phyloP scores from a whole-genome alignment of 768 basidiomycete species.

The Russula sp. region DNA sequence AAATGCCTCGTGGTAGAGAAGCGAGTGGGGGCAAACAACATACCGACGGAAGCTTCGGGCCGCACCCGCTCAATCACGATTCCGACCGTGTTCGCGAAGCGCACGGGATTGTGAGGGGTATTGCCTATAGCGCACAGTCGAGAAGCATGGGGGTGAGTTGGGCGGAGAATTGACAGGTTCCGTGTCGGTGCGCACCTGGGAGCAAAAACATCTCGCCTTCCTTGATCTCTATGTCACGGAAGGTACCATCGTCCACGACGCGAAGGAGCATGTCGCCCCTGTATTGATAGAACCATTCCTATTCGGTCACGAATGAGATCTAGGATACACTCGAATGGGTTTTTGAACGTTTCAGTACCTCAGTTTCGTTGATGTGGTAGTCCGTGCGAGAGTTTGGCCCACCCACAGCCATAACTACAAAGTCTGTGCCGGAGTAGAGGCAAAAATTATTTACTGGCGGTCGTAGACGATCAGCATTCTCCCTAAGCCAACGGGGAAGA shows the following conservation, averaged over 20 bases:
- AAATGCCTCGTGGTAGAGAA: too few relatives aligned
- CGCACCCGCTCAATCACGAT: slow-evolving; percentile 85
- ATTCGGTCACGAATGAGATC: neutral
- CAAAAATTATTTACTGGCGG: slow-evolving; percentile 95
- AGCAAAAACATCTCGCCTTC: slow-evolving; percentile 97
- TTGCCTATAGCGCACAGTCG: slow-evolving; percentile 51
- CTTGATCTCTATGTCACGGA: slow-evolving; percentile 81
- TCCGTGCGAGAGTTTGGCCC: slow-evolving; percentile 94
- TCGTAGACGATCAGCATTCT: slow-evolving; percentile 73
- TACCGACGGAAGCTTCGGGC: slow-evolving; percentile 70
- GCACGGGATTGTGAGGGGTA: slow-evolving; percentile 93
- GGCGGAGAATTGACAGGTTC: neutral
- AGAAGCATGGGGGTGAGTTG: neutral
- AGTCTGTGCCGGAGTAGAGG: slow-evolving; percentile 76
- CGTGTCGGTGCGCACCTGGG: slow-evolving; percentile 45
- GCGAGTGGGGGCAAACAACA: slow-evolving; percentile 27
- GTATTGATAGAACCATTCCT: slow-evolving; percentile 99
- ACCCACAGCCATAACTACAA: slow-evolving; percentile 92
- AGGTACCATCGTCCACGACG: slow-evolving; percentile 72
- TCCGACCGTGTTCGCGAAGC: slow-evolving; percentile 86
- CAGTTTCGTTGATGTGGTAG: slow-evolving; percentile 94
- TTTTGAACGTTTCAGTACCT: slow-evolving; percentile 41
- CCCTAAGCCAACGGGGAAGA: slow-evolving; percentile 80
- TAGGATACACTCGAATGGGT: neutral
- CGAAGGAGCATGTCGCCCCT: slow-evolving; percentile 90